Conservation (phyloP, 208 protist species). For the Leishmania amazonensis region DNA sequence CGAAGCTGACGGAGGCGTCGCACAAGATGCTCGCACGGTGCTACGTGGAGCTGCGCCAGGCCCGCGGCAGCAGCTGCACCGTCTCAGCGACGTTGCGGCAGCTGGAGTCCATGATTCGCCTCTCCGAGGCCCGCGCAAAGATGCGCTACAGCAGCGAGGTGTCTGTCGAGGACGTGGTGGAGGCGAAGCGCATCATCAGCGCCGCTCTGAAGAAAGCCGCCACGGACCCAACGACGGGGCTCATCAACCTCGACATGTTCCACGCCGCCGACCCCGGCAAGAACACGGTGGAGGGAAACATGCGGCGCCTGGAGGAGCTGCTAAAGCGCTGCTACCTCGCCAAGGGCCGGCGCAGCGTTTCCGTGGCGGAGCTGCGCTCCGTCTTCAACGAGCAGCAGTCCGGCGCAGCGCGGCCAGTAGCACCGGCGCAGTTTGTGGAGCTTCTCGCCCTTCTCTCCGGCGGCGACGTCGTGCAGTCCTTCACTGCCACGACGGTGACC, state of each 20-base stretch:
- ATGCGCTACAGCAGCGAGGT: slow-evolving; percentile 90
- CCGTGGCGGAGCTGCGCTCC: slow-evolving; percentile 69
- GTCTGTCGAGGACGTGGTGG: slow-evolving; percentile 78
- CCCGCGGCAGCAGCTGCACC: slow-evolving; percentile 88
- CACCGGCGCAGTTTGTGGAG: slow-evolving; percentile 78
- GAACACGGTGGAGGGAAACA: slow-evolving; percentile 84
- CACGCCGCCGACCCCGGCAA: slow-evolving; percentile 76
- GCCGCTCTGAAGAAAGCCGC: slow-evolving; percentile 86
- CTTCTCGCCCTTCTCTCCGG: slow-evolving; percentile 75
- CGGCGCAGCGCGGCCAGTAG: slow-evolving; percentile 55
- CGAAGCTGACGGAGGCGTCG: slow-evolving; percentile 88
- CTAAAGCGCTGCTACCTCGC: slow-evolving; percentile 59
- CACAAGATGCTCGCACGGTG: slow-evolving; percentile 88
- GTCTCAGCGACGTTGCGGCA: slow-evolving; percentile 98
- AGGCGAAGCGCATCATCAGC: slow-evolving; percentile 92
- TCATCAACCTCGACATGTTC: slow-evolving; percentile 92
- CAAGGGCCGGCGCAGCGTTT: slow-evolving; percentile 38
- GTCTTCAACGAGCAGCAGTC: slow-evolving; percentile 72
- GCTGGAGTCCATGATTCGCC: slow-evolving; percentile 98
- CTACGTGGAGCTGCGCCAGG: slow-evolving; percentile 94
- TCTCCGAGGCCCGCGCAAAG: slow-evolving; percentile 93
- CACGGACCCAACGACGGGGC: slow-evolving; percentile 86
- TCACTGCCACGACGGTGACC: slow-evolving; percentile 66
- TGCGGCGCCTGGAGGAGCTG: slow-evolving; percentile 72
- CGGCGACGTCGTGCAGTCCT: slow-evolving; percentile 78